These are phyloP conservation scores for Pythium phragmitis DNA, from an alignment of 352 stramenopile species.

Conservation along the genomic window DNA sequence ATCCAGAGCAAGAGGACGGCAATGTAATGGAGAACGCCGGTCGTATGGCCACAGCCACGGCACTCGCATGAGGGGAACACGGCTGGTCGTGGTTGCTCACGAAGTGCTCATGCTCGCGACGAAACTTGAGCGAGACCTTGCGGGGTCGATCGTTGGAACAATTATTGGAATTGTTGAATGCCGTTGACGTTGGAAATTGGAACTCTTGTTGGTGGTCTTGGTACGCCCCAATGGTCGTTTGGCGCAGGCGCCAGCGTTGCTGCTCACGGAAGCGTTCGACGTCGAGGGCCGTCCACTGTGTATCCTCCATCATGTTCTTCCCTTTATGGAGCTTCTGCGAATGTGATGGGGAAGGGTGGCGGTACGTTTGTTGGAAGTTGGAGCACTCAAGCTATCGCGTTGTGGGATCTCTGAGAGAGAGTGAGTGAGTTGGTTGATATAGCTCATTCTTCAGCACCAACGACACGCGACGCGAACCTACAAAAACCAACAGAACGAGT, in stretches of 20 bases:
- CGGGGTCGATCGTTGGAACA: slow-evolving; percentile 19
- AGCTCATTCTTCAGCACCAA: slow-evolving; percentile 13
- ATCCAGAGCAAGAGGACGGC: not conserved
- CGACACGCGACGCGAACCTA: slow-evolving; percentile 4
- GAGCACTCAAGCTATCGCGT: not conserved
- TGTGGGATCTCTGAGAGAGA: not conserved
- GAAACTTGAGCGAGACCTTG: slow-evolving; percentile 27
- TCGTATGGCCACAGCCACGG: slow-evolving; percentile 17
- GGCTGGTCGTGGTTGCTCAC: not conserved
- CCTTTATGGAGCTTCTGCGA: not conserved
- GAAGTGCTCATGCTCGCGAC: slow-evolving; percentile 26
- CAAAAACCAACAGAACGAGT: slow-evolving; percentile 8
- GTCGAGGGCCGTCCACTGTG: slow-evolving; percentile 27
- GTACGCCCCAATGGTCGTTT: slow-evolving; percentile 11
- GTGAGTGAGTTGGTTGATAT: not conserved
- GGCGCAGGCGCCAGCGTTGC: slow-evolving; percentile 24
- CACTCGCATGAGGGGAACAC: not conserved
- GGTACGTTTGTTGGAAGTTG: not conserved
- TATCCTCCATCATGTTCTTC: slow-evolving; percentile 16
- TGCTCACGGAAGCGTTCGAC: slow-evolving; percentile 31
- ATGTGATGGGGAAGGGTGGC: not conserved
- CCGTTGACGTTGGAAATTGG: slow-evolving; percentile 3
- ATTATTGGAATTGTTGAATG: not conserved
- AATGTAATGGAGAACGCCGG: slow-evolving; percentile 13
- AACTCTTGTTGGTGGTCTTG: not conserved